These are phyloP conservation scores for Knoxdaviesia capensis DNA, from an alignment of 2,329 filamentous ascomycete genomes.

Conservation along the genomic window DNA sequence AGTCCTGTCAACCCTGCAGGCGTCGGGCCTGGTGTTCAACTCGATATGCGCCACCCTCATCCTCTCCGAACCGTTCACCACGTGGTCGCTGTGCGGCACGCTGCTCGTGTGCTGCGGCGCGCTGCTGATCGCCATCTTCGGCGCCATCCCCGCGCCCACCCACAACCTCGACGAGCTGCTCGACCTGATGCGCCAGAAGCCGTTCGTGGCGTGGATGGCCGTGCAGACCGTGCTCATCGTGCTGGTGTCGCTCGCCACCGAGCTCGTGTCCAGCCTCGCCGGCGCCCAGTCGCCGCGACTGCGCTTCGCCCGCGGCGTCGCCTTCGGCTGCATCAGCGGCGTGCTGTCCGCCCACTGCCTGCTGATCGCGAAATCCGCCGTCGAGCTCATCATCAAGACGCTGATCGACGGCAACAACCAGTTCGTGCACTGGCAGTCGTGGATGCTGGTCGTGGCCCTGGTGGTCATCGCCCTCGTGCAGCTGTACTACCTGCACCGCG, in stretches of 20 bases:
- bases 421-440: slow-evolving; percentile 89
- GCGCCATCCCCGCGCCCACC: slow-evolving; percentile 80
- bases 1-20: slow-evolving; percentile 85
- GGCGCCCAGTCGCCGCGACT: slow-evolving; percentile 42
- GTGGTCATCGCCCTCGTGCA: slow-evolving; percentile 69
- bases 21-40: slow-evolving; percentile 93
- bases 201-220: slow-evolving; percentile 81
- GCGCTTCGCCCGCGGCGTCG: slow-evolving; percentile 61
- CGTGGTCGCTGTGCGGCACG: slow-evolving; percentile 81
- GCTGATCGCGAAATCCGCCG: slow-evolving; percentile 85
- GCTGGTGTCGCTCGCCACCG: slow-evolving; percentile 41
- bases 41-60: slow-evolving; percentile 91
- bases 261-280: slow-evolving; percentile 29
- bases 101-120: slow-evolving; percentile 73
- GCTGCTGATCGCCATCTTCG: slow-evolving; percentile 83
- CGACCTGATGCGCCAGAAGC: slow-evolving; percentile 46
- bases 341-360: slow-evolving; percentile 87
- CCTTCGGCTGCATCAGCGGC: slow-evolving; percentile 77
- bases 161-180: slow-evolving; percentile 74
- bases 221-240: slow-evolving; percentile 56
- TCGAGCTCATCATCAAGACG: slow-evolving; percentile 78
- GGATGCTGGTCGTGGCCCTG: slow-evolving; percentile 71
- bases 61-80: slow-evolving; percentile 81
- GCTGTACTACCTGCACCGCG: slow-evolving; percentile 85
- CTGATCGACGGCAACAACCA: slow-evolving; percentile 75